A percentile compares a stretch with the other conserved stretches of the same genome.
Evolutionary conservation across 108 stramenopile species (phyloP).

Genomic region (Nannochloropsis oceanica): DNA sequence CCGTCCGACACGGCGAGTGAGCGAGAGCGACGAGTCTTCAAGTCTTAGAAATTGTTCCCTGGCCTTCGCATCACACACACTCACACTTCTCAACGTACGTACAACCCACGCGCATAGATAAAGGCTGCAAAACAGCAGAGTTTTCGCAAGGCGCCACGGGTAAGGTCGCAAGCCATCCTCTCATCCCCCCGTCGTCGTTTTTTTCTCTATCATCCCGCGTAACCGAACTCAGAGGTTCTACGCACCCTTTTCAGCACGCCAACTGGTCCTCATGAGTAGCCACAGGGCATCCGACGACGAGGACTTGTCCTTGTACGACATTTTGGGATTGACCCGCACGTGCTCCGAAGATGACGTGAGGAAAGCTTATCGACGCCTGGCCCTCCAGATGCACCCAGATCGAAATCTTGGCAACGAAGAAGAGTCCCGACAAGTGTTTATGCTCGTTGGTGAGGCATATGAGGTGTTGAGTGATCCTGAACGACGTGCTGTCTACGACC

Average conservation of each 20-base stretch:
- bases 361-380: neutral
- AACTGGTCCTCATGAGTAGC: neutral
- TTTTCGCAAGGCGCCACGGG: no score
- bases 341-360: neutral
- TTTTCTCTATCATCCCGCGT: no score
- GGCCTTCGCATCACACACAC: no score
- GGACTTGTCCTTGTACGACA: neutral
- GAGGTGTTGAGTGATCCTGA: conserved; percentile 73
- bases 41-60: no score
- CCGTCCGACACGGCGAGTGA: no score
- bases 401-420: neutral
- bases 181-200: no score
- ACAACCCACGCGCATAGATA: no score
- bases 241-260: neutral
- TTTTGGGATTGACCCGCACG: neutral
- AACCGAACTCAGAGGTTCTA: no score
- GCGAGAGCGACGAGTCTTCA: no score
- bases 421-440: neutral
- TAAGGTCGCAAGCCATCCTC: no score
- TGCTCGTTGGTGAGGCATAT: conserved; percentile 42
- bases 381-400: neutral
- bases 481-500: conserved; percentile 68
- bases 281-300: neutral
- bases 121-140: no score
- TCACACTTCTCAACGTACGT: no score